Conservation (phyloP, 257 asterid species). For the Verbena officinalis region DNA sequence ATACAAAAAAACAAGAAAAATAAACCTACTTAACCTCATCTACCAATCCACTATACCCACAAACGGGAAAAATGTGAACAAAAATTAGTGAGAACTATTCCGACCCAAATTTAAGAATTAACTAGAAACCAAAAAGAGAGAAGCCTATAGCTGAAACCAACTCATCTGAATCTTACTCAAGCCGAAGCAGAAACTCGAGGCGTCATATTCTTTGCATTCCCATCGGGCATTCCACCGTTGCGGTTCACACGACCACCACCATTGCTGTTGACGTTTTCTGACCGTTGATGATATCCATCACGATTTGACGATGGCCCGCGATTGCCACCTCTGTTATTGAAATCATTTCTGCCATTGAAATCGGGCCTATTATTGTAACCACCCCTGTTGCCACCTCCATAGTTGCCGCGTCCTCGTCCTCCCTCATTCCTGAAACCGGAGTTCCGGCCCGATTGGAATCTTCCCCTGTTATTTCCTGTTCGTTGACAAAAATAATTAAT, state of each 20-base stretch:
- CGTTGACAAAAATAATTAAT: not conserved
- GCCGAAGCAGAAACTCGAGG: constrained; percentile 70
- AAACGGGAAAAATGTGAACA: constrained; percentile 33
- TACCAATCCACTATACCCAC: constrained; percentile 42
- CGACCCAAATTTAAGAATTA: constrained; percentile 16
- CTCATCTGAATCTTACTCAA: constrained; percentile 38
- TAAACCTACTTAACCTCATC: constrained; percentile 31
- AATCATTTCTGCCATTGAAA: constrained; percentile 60
- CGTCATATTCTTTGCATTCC: constrained; percentile 46
- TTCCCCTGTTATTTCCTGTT: constrained; percentile 61
- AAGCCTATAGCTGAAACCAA: constrained; percentile 35
- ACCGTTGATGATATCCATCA: constrained; percentile 64
- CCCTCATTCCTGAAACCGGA: constrained; percentile 87
- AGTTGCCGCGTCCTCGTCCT: constrained; percentile 55
- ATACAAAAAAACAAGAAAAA: constrained; percentile 19
- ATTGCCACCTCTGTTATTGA: constrained; percentile 57
- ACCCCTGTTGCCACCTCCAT: constrained; percentile 60
- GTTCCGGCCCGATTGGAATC: constrained; percentile 70
- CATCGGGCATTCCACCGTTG: constrained; percentile 54
- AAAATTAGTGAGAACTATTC: constrained; percentile 30
- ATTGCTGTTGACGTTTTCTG: constrained; percentile 42
- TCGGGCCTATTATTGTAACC: constrained; percentile 66
- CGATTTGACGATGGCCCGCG: constrained; percentile 59
- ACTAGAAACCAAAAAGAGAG: constrained; percentile 9
- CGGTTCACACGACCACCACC: constrained; percentile 57